Conservation (phyloP, 73 alveolate genomes). For the Paramecium bursaria region DNA sequence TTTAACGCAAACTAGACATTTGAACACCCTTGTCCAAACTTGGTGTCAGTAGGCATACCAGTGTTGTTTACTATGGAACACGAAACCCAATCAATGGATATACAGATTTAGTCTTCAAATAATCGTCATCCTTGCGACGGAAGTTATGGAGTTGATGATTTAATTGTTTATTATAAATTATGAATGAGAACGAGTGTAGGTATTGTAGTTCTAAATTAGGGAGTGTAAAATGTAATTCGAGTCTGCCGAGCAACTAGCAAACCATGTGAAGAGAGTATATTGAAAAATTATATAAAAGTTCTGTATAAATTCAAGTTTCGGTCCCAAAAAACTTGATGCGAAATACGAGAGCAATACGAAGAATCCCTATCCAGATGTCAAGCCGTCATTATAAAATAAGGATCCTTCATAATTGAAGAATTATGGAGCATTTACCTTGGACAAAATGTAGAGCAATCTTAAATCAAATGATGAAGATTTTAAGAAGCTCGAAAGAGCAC, state of each 20-base stretch:
- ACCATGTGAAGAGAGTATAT: constrained; percentile 69
- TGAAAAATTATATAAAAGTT: constrained; percentile 36
- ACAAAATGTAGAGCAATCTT: constrained; percentile 35
- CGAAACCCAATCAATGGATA: neutral
- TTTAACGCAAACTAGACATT: constrained; percentile 8
- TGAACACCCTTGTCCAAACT: constrained; percentile 7
- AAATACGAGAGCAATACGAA: constrained; percentile 47
- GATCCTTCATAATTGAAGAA: constrained; percentile 58
- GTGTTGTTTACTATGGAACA: constrained; percentile 42
- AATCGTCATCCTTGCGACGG: constrained; percentile 34
- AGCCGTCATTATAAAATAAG: constrained; percentile 29
- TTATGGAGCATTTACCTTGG: constrained; percentile 61
- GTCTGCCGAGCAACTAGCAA: constrained; percentile 64
- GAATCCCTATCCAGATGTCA: constrained; percentile 44
- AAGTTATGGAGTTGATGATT: constrained; percentile 35
- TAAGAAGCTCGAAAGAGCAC: constrained; percentile 60
- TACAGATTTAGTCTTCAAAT: neutral
- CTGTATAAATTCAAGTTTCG: constrained; percentile 61
- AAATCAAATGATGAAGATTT: constrained; percentile 67
- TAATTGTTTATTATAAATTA: constrained; percentile 52
- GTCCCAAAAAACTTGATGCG: constrained; percentile 48
- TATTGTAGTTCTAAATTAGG: too few species aligned
- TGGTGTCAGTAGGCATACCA: neutral
- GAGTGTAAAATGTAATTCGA: constrained; percentile 68
- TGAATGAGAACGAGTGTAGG: constrained; percentile 50